Evolutionary conservation across 192 early-diverging fungal species (phyloP).

Genomic region (Coemansia sp.): DNA sequence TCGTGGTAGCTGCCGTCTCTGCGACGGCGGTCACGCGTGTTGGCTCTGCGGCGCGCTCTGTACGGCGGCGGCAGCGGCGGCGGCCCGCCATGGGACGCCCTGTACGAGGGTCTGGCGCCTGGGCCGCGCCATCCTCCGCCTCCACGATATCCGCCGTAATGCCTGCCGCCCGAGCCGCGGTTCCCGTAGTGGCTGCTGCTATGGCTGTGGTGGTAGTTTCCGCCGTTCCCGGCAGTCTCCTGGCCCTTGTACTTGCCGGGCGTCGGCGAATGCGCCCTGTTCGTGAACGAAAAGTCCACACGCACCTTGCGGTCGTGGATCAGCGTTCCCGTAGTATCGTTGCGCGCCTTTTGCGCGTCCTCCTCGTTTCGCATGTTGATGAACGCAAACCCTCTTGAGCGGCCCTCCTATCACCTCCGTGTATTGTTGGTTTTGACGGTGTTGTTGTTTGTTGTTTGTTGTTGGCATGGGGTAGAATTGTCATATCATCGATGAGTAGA

Average conservation of each 20-base stretch:
- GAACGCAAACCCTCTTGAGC: conserved; percentile 48
- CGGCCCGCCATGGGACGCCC: background rate
- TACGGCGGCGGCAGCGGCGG: conserved; percentile 7
- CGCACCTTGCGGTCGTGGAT: conserved; percentile 46
- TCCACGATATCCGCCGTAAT: background rate
- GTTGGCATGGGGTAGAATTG: background rate
- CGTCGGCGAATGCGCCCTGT: conserved; percentile 26
- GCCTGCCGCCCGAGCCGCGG: background rate
- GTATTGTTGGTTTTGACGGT: background rate
- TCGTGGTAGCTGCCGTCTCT: conserved; percentile 20
- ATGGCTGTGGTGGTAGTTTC: background rate
- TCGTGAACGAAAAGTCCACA: conserved; percentile 49
- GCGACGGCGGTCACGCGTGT: conserved; percentile 41
- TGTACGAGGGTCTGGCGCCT: conserved; percentile 5
- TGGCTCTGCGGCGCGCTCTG: conserved; percentile 32
- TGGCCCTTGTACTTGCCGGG: conserved; percentile 41
- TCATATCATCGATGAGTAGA: too few relatives aligned
- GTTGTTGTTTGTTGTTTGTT: background rate
- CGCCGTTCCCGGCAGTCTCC: conserved; percentile 10
- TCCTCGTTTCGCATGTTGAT: conserved; percentile 39
- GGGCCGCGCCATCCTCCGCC: background rate
- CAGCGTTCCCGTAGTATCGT: conserved; percentile 20
- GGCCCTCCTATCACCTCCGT: conserved; percentile 37
- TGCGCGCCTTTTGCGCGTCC: conserved; percentile 38
- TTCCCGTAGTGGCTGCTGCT: background rate